Base-by-base conservation (phyloP, 805 yeast genomes). In the Wickerhamiella brachini region DNA sequence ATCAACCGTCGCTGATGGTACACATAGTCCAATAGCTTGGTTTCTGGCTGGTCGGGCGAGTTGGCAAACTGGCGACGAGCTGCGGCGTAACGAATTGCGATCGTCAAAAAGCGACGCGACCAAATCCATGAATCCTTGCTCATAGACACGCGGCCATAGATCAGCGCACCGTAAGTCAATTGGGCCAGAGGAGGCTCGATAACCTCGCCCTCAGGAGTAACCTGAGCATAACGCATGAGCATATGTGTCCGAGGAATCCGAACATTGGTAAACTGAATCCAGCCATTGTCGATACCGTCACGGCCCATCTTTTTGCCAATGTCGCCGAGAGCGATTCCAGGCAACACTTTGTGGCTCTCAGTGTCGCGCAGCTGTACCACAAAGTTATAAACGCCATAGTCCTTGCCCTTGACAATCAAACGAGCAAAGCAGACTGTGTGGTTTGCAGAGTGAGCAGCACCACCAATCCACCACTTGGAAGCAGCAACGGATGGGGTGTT, bases 391-490 rank as follows among this genome's bases (percentile, higher is more conserved):
- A 89, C 95, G 46, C 97, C 97, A 65, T 87, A 80, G 67, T 89
- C 97, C 66, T 83, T 78, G 34, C 85, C 90, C 45, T 81, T 72
- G 29, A 86, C 87, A 49, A 85, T 77, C 55, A 89, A 73, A 54
- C 97, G 75, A 4, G 96, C 96, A 65, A 81, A 89, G 23, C 79
- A 83, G n/a, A 81, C 79, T 22, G 86, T 73, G 69, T 89, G 96
- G 26, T 89, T 86, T 5, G 96, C 86, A 20, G 95, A 81, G 67
- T 86, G 94, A 10, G 96, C 96, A 43, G 96, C 96, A 60, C 97
- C 97, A 47, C 97, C 97, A 61, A 89, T 89, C 97, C 97, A 89
- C 96, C 97, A 89, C 66, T 89, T 89, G 23, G 96, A 88, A 44
- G 97, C 96, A 38, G 94, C 89, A 51, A 85, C 66, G 63, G 88